Base-by-base conservation (phyloP, 1,139 yeast genomes). In the Sugiyamaella castrensis region DNA sequence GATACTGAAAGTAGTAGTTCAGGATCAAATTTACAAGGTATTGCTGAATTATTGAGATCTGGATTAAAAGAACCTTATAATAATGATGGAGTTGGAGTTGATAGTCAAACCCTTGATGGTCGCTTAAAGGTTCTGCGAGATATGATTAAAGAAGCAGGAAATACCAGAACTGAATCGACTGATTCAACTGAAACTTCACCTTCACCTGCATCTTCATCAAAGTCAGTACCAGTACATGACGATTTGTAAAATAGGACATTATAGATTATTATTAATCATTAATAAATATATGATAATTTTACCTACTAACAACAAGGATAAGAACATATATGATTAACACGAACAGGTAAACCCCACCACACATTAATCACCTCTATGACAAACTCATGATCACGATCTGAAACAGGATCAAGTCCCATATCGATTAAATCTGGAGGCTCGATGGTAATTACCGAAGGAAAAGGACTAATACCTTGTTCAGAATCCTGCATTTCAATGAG, bases 331-430 rank as follows among this genome's bases (percentile, higher is more conserved):
- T 50, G 48, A 36, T 44, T 64, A 33, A 74, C 58, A 31, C 61
- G 64, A 3, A 69, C 72, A 8, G 70, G 70, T 15, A 71, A 62
- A 15, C 74, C 73, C 80, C 83, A 83, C 78, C 84, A 82, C n/a
- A 70, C 59, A 39, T 71, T 62, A 2, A 80, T 76, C 55, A 86
- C 72, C 31, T 75, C 74, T 46, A 71, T 65, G 13, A 84, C 71
- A 63, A 86, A 84, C 30, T 72, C 73, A 36, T 77, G 64, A 63
- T 86, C 94, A 29, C 74, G 73, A 8, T 65, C 56, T 15, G 82
- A 76, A 59, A 83, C 79, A 1, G 92, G 89, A 63, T 86, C 92
- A 47, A 86, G 70, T 32, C 88, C 94, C 84, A 85, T 79, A 48
- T 82, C 87, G 13, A 74, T 68, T 48, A 86, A 63, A 62, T 85